Conservation (phyloP, 2,329 filamentous ascomycete genomes). For the Aspergillus transmontanensis region DNA sequence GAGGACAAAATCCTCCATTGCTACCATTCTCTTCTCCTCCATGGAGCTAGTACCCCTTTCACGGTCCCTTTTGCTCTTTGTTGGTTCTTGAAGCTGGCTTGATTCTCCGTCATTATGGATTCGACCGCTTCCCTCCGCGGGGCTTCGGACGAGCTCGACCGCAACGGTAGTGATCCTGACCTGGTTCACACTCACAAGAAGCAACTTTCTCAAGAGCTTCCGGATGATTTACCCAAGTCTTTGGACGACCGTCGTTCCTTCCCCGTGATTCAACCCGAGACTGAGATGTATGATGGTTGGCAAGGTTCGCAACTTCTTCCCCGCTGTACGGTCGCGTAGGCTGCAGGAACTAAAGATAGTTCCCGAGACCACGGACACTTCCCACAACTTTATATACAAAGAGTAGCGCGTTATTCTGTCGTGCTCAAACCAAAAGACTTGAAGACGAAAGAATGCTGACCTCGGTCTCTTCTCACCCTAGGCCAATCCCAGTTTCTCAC, state of each 20-base stretch:
- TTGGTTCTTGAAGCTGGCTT: slow-evolving; percentile 17
- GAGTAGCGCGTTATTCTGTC: background rate
- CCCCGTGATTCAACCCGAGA: slow-evolving; percentile 73
- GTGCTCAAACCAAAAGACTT: background rate
- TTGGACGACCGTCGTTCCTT: slow-evolving; percentile 81
- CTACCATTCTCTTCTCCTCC: slow-evolving; percentile 14
- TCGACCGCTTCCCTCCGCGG: slow-evolving; percentile 33
- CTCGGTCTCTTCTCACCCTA: slow-evolving; percentile 40
- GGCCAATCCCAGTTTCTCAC: slow-evolving; percentile 96
- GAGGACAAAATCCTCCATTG: slow-evolving; percentile 14
- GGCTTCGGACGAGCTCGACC: slow-evolving; percentile 32
- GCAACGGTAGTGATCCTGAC: slow-evolving; percentile 19
- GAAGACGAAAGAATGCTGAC: background rate
- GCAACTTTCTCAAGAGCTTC: slow-evolving; percentile 56
- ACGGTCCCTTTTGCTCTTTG: slow-evolving; percentile 15
- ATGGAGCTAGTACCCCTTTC: slow-evolving; percentile 22
- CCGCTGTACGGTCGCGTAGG: slow-evolving; percentile 7
- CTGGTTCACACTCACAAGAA: slow-evolving; percentile 21
- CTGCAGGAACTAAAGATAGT: slow-evolving; percentile 6
- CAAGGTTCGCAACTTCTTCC: slow-evolving; percentile 66
- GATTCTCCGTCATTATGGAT: slow-evolving; percentile 35
- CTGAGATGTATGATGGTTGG: slow-evolving; percentile 98
- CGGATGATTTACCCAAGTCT: slow-evolving; percentile 84
- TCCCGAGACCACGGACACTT: background rate
- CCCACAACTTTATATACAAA: background rate